Evolutionary conservation across 2,329 filamentous ascomycete species (phyloP).

Genomic region (Neonectria coccinea): DNA sequence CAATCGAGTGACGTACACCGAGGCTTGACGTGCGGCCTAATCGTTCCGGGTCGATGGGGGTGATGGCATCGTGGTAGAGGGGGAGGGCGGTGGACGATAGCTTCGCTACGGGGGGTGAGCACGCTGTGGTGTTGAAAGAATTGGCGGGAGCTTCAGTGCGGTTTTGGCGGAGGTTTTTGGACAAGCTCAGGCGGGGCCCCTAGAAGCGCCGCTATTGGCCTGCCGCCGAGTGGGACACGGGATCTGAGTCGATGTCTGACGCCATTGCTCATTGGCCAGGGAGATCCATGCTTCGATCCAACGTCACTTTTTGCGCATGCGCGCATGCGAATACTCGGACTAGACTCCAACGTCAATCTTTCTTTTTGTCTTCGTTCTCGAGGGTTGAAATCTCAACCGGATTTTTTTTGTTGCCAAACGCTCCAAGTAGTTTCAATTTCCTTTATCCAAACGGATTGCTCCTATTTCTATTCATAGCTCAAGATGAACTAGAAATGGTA

Average conservation of each 20-base stretch:
- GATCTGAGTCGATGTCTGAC: neutral
- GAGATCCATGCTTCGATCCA: neutral
- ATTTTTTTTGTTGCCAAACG: too few relatives aligned
- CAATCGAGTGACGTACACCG: neutral
- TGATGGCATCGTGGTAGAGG: slow-evolving; percentile 21
- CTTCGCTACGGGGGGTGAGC: slow-evolving; percentile 14
- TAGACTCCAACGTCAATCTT: too few relatives aligned
- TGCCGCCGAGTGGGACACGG: slow-evolving; percentile 1
- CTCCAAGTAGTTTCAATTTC: too few relatives aligned
- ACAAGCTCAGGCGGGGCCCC: slow-evolving; percentile 20
- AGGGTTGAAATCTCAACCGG: too few relatives aligned
- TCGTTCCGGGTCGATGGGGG: slow-evolving; percentile 4
- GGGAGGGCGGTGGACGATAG: slow-evolving; percentile 4
- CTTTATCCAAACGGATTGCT: too few relatives aligned
- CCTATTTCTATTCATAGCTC: too few relatives aligned
- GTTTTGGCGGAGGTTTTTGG: slow-evolving; percentile 8
- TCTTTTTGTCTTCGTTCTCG: too few relatives aligned
- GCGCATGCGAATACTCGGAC: neutral
- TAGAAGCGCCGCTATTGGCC: neutral
- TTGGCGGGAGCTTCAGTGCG: slow-evolving; percentile 22
- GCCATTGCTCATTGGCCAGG: neutral
- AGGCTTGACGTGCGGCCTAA: slow-evolving; percentile 3
- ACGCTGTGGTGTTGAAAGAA: slow-evolving; percentile 27
- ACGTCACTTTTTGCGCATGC: neutral
- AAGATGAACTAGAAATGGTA: too few relatives aligned